A percentile compares a stretch with the other conserved stretches of the same genome.
These are phyloP conservation scores for Psophocarpus tetragonolobus DNA, from an alignment of 306 rosid species.

Conservation along the genomic window DNA sequence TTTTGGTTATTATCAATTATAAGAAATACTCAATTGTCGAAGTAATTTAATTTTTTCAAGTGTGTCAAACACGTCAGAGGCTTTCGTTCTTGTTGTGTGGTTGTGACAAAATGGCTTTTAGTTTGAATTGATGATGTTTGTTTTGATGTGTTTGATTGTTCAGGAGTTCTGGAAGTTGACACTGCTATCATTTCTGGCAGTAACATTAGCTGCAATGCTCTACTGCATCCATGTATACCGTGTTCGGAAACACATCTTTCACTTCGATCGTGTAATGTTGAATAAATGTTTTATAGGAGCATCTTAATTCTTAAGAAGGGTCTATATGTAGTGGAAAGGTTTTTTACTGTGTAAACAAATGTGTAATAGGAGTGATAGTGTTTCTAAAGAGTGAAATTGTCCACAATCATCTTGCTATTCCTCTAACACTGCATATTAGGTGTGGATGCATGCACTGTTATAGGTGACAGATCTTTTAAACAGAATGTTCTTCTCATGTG, in stretches of 20 bases:
- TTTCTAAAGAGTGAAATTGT: not conserved
- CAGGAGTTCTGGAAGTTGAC: slow-evolving; percentile 87
- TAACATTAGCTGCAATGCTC: slow-evolving; percentile 66
- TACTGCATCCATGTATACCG: slow-evolving; percentile 63
- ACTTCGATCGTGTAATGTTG: slow-evolving; percentile 46
- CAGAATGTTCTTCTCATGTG: no score
- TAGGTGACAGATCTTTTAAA: no score
- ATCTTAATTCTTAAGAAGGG: not conserved
- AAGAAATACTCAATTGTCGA: no score
- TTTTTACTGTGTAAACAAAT: not conserved
- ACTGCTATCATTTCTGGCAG: slow-evolving; percentile 59
- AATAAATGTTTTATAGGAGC: not conserved
- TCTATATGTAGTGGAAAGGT: not conserved
- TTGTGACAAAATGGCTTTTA: not conserved
- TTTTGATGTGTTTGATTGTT: not conserved
- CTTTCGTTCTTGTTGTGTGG: not conserved
- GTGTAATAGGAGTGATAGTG: not conserved
- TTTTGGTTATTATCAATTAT: no score
- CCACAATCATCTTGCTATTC: not conserved
- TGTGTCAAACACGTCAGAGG: no score
- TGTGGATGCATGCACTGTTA: no score
- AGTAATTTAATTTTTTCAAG: no score
- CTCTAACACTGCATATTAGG: no score
- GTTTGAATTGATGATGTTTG: slow-evolving; percentile 21
- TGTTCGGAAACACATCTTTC: slow-evolving; percentile 63